Conservation (phyloP, 2,329 filamentous ascomycete species). For the Akanthomyces uredinophilus region DNA sequence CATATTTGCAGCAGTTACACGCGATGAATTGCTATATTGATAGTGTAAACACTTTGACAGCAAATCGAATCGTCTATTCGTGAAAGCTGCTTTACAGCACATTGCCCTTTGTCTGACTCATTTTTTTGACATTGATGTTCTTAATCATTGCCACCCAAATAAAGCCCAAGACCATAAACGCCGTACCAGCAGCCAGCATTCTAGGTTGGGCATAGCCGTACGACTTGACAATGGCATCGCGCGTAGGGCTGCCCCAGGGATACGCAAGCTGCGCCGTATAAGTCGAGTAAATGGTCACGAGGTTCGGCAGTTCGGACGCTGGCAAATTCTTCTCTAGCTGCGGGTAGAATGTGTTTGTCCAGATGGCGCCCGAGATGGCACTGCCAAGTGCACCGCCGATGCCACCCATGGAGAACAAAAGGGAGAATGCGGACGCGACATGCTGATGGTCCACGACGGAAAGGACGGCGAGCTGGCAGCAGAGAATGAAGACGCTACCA, state of each 20-base stretch:
- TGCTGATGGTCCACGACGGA: conserved; percentile 23
- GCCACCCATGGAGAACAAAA: conserved; percentile 18
- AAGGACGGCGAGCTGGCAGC: conserved; percentile 24
- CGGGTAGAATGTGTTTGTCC: conserved; percentile 23
- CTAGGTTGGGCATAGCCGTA: conserved; percentile 46
- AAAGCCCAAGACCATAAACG: conserved; percentile 25
- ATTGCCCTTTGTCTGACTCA: conserved; percentile 17
- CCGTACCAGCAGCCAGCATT: conserved; percentile 35
- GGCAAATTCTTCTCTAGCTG: conserved; percentile 48
- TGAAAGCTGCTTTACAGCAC: background rate
- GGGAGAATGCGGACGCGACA: conserved; percentile 21
- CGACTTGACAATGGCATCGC: conserved; percentile 49
- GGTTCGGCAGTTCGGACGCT: conserved; percentile 25
- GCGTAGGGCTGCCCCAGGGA: conserved; percentile 34
- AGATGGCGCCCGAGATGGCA: conserved; percentile 21
- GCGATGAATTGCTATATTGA: too few relatives aligned
- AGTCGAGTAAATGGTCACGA: conserved; percentile 47
- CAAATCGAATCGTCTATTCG: too few relatives aligned
- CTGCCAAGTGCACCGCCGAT: conserved; percentile 19
- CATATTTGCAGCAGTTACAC: too few relatives aligned
- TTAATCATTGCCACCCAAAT: conserved; percentile 39
- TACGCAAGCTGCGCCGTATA: conserved; percentile 46
- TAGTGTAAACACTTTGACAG: too few relatives aligned
- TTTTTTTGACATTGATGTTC: conserved; percentile 43
- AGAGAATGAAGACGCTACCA: conserved; percentile 22